Evolutionary conservation across 225 moss, liverwort and hornwort species (phyloP).

Genomic region (Polytrichum commune): DNA sequence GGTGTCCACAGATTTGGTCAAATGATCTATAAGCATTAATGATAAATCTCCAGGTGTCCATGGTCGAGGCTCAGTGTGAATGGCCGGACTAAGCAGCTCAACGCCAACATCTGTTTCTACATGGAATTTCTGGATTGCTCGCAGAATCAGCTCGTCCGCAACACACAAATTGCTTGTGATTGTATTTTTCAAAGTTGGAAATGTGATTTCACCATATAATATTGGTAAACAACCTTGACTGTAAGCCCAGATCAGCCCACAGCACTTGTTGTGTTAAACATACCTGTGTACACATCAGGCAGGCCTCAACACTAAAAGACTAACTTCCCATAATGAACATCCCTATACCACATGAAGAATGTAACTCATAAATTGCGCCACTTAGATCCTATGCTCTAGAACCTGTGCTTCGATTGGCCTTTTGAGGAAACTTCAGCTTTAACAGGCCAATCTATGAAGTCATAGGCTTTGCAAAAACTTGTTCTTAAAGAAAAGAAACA

Average conservation of each 20-base stretch:
- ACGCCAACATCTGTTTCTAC: conserved; percentile 40
- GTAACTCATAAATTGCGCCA: not conserved
- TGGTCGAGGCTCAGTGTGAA: conserved; percentile 51
- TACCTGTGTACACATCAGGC: not conserved
- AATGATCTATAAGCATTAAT: conserved; percentile 42
- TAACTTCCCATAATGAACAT: not conserved
- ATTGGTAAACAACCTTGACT: conserved; percentile 64
- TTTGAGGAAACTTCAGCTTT: too few relatives aligned
- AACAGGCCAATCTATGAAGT: too few relatives aligned
- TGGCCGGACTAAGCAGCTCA: conserved; percentile 44
- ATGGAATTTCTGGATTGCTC: conserved; percentile 43
- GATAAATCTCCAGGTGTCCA: conserved; percentile 58
- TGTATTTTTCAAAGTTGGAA: conserved; percentile 24
- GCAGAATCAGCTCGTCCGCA: conserved; percentile 57
- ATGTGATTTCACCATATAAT: conserved; percentile 32
- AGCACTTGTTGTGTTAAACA: not conserved
- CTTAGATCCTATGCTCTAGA: too few relatives aligned
- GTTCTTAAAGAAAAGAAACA: too few relatives aligned
- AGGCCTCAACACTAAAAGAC: not conserved
- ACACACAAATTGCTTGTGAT: conserved; percentile 39
- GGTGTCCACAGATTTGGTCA: conserved; percentile 38
- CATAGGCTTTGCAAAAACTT: too few relatives aligned
- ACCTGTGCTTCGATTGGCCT: too few relatives aligned
- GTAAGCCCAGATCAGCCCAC: conserved; percentile 11
- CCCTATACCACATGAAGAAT: not conserved